Percentiles rank a stretch among this genome's conserved stretches.
Conservation (phyloP, 139 green algal species). For the Volvox reticuliferus region DNA sequence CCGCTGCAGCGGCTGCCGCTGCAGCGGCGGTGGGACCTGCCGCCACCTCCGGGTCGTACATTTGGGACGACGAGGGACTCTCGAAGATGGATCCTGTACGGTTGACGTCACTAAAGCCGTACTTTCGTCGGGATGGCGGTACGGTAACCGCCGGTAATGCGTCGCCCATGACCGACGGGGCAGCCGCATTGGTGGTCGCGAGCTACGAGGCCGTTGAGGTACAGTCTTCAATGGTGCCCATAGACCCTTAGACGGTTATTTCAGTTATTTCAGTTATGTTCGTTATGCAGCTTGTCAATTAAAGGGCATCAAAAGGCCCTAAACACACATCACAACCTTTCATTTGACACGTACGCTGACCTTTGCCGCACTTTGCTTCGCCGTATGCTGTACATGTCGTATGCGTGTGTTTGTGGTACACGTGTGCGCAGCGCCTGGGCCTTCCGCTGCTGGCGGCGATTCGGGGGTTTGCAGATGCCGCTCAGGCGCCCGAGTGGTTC, state of each 20-base stretch:
- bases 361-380: too few species aligned
- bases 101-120: slow-evolving; percentile 81
- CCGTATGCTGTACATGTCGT: too few species aligned
- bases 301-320: too few species aligned
- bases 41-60: background rate
- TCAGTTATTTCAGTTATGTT: too few species aligned
- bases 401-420: too few species aligned
- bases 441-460: slow-evolving; percentile 78
- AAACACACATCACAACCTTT: too few species aligned
- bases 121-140: slow-evolving; percentile 68
- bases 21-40: background rate
- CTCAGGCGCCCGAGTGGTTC: slow-evolving; percentile 81
- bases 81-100: slow-evolving; percentile 81
- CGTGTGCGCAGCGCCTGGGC: slow-evolving; percentile 31
- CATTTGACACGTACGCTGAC: too few species aligned
- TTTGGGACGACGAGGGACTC: slow-evolving; percentile 74
- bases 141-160: slow-evolving; percentile 91
- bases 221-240: too few species aligned
- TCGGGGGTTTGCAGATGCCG: slow-evolving; percentile 80
- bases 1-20: background rate
- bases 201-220: slow-evolving; percentile 45
- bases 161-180: slow-evolving; percentile 90
- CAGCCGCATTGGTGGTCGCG: slow-evolving; percentile 87
- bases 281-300: too few species aligned
- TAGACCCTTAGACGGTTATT: too few species aligned